Base-by-base conservation (phyloP, 2,329 filamentous ascomycete species). In the Claviceps pusilla region DNA sequence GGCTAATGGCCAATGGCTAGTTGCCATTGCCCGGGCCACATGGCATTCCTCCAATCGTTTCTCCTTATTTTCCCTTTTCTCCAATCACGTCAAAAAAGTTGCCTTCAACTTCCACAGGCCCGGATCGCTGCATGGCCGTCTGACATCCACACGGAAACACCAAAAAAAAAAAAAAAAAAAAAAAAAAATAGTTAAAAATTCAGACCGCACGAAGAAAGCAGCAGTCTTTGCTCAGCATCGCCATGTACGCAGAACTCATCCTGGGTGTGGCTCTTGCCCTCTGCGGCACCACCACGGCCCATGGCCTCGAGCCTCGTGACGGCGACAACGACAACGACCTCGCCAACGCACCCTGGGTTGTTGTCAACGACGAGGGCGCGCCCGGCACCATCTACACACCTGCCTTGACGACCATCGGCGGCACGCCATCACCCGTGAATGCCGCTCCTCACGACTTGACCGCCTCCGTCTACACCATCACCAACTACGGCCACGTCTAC, bases 311-410 rank as follows among this genome's bases (percentile, higher is more conserved):
- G 58, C n/a, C 56, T 58, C 48, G 57, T 51, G 54, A 56, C 42
- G 59, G 56, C 56, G 55, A 61, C 33, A 61, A 59, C 54, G 56
- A 59, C 55, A 52, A 52, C 52, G 51, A 55, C 56, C 54, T 59
- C 51, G 37, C 54, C 35, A 49, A 60, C 48, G 71, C 70, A 24
- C 69, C 72, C 39, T 81, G 78, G 78, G 73, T 80, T 49, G 71
- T 68, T 4, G 73, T 80, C 57, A 68, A 73, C 62, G 69, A 71
- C 51, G 68, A 74, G 47, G 74, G 73, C 59, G 65, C 65, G 39
- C 71, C 76, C 28, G 60, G 57, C 16, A 68, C 63, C 48, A 80
- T 77, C 10, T 65, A 75, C 56, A 79, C 77, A 11, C 77, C 77
- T 12, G 66, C 71, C 12, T 59, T 69, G 35, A 76, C 69, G 48